Base-by-base conservation (phyloP, 352 stramenopile genomes). In the Phytophthora sansomeana region DNA sequence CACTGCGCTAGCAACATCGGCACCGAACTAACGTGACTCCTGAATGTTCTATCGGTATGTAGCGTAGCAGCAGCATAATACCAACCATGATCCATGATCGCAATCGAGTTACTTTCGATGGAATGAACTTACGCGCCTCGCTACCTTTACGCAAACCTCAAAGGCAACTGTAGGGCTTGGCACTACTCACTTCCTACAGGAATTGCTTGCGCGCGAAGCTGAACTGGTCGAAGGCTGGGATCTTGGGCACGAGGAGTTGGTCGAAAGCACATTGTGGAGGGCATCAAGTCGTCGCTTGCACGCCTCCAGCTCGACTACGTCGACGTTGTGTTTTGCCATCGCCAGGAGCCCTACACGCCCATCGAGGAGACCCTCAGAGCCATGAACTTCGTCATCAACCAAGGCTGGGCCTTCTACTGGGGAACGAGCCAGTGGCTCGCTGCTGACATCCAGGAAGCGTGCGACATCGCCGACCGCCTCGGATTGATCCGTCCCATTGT, bases 361-460 rank as follows among this genome's bases (percentile, higher is more conserved):
- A 86, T 89, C n/a, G 80, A 91, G 46, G 85, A 91, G 44, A 69
- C 35, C 21, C 89, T 93, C 77, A 89, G n/a, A n/a, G n/a, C n/a
- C n/a, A n/a, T n/a, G n/a, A n/a, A 73, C 55, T 75, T 72, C 47
- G 35, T 91, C 26, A 72, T 90, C 16, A 47, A 78, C n/a, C 50
- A 78, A 28, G 79, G 81, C 17, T 82, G 71, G 58, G 75, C 79
- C 2, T 84, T 80, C 35, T 78, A 80, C 62, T 92, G 81, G 81
- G 83, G 79, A 4, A 88, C 81, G 0, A 66, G 55, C 43, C 39
- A 71, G 5, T 65, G 54, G 54, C 21, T 35, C 7, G 13, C 17
- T 4, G 28, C 14, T 9, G 36, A 89, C 60, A 85, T 90, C 41
- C 69, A 62, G 14, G 74, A 89, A 43, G 81, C 79, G 3, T 78